Base-by-base conservation (phyloP, 192 early-diverging fungal species). In the Coemansia sp. region DNA sequence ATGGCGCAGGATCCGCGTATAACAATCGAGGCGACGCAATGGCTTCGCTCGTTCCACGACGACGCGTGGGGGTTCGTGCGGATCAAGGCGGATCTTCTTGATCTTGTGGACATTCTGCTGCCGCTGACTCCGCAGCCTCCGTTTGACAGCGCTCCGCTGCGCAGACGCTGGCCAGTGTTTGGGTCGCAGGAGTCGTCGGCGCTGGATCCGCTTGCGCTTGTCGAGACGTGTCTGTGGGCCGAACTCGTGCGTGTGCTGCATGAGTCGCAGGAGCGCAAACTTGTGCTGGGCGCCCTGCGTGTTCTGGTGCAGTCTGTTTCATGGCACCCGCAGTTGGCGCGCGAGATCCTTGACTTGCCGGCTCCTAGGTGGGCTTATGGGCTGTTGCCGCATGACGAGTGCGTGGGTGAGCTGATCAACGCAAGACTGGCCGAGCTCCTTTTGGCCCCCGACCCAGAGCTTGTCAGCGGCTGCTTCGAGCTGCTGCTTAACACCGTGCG, bases 301-400 rank as follows among this genome's bases (percentile, higher is more conserved):
- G 62, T 83, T 1, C 59, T 83, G 71, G 75, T 74, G 38, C 80
- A 83, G 62, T 59, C 75, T 8, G 58, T 83, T 8, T 48, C 80
- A 14, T 83, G 80, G 71, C 80, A 83, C 48, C 80, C 80, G 57
- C 80, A 83, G 69, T 58, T 83, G 56, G 80, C 80, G 42, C 71
- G 80, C 46, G 68, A 68, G 44, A 71, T 82, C 37, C 65, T 82
- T 8, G 71, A 67, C 17, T 69, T 82, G 65, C 71, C 71, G 1
- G 46, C 53, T 19, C 79, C 79, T 5, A 46, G 42, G 40, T 67
- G 69, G 68, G 65, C 63, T 12, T 38, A 40, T 59, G 57, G 57
- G 1, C 19, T 22, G 32, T 4, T 32, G 22, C 40, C 44, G 37
- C 39, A 8, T 2, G 20, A 48, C 2, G 66, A 69, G 43, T 69